These are phyloP conservation scores for Olyra latifolia DNA, from an alignment of 176 grass and related monocot genomes.

Conservation along the genomic window DNA sequence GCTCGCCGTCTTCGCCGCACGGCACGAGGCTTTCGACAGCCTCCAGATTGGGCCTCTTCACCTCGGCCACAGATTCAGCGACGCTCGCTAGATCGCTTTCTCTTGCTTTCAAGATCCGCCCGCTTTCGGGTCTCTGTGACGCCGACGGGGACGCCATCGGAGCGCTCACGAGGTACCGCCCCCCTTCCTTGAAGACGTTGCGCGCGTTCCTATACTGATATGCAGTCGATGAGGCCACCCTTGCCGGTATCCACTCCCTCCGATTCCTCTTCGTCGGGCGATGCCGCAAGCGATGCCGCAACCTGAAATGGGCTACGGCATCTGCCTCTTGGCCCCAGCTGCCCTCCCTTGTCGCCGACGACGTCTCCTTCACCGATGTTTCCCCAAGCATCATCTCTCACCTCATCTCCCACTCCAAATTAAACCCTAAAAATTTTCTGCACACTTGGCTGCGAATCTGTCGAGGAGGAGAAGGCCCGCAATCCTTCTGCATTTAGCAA, in stretches of 20 bases:
- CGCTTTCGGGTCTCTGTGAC: conserved; percentile 81
- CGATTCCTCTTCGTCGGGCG: conserved; percentile 83
- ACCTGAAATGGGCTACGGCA: conserved; percentile 81
- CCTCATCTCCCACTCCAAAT: conserved; percentile 66
- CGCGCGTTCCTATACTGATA: conserved; percentile 87
- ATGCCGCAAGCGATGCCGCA: conserved; percentile 77
- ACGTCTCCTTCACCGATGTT: conserved; percentile 81
- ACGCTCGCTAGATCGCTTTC: conserved; percentile 83
- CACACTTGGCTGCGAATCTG: conserved; percentile 52
- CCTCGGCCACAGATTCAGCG: conserved; percentile 67
- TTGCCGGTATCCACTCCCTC: conserved; percentile 65
- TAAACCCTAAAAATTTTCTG: conserved; percentile 77
- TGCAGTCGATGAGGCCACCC: conserved; percentile 59
- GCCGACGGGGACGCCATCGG: conserved; percentile 61
- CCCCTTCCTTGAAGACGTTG: conserved; percentile 65
- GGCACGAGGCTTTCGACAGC: conserved; percentile 78
- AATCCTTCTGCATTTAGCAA: conserved; percentile 60
- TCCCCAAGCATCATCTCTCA: conserved; percentile 60
- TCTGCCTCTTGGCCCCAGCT: conserved; percentile 73
- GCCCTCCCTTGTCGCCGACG: conserved; percentile 67
- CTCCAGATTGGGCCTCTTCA: conserved; percentile 82
- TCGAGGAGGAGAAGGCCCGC: conserved; percentile 71
- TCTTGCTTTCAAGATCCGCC: conserved; percentile 68
- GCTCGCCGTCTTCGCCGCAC: conserved; percentile 73
- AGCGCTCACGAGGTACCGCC: conserved; percentile 68